A percentile compares a stretch with the other conserved stretches of the same genome.
Conservation (phyloP, 2,329 filamentous ascomycete species). For the Coccinonectria pachysandricola region DNA sequence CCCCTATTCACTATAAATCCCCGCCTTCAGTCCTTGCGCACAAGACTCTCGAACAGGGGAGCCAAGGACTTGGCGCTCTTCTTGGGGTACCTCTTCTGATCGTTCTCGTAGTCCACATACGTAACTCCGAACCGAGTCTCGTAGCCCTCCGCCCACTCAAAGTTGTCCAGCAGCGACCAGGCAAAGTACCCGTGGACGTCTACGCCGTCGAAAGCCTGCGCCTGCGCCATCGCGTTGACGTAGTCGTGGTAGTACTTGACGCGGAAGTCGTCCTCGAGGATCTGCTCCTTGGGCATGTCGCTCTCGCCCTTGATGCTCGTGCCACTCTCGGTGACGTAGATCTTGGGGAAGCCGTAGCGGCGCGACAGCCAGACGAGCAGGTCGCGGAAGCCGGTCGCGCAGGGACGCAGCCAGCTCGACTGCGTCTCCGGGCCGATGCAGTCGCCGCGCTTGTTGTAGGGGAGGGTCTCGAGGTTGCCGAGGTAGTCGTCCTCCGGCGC, state of each 20-base stretch:
- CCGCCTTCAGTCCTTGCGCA: slow-evolving; percentile 57
- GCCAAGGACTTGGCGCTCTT: slow-evolving; percentile 68
- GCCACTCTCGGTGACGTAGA: slow-evolving; percentile 85
- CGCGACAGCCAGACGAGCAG: slow-evolving; percentile 68
- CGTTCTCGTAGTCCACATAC: slow-evolving; percentile 71
- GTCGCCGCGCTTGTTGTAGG: slow-evolving; percentile 61
- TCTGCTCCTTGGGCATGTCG: slow-evolving; percentile 56
- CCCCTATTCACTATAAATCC: too few species aligned
- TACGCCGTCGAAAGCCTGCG: slow-evolving; percentile 61
- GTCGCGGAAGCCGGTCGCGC: slow-evolving; percentile 65
- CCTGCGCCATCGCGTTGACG: slow-evolving; percentile 64
- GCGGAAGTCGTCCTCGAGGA: slow-evolving; percentile 74
- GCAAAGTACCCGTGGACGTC: slow-evolving; percentile 73
- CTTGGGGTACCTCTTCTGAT: slow-evolving; percentile 73
- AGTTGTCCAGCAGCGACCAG: slow-evolving; percentile 86
- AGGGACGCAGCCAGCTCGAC: slow-evolving; percentile 69
- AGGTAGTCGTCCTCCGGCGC: slow-evolving; percentile 56
- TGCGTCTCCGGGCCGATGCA: slow-evolving; percentile 75
- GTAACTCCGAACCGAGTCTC: slow-evolving; percentile 78
- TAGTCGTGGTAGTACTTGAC: slow-evolving; percentile 71
- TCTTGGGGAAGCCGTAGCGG: slow-evolving; percentile 64
- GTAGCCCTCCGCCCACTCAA: slow-evolving; percentile 88
- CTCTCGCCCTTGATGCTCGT: slow-evolving; percentile 79
- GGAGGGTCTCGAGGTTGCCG: slow-evolving; percentile 65
- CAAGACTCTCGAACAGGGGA: slow-evolving; percentile 59